phyloP scores from a whole-genome alignment of 1,139 yeast species.

The Pichia sp. region DNA sequence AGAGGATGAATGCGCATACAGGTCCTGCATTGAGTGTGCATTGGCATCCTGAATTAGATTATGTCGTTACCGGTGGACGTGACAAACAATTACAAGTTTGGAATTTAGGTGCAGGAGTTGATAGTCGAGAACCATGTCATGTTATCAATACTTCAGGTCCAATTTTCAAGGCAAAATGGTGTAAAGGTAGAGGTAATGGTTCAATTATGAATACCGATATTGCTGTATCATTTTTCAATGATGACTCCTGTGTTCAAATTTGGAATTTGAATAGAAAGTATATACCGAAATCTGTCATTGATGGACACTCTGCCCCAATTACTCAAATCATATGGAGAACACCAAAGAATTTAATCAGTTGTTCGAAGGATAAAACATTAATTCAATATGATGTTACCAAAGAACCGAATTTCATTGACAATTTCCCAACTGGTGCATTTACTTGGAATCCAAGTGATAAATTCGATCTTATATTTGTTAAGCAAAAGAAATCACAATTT shows the following conservation, averaged over 20 bases:
- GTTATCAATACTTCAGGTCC: constrained; percentile 78
- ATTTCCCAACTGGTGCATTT: constrained; percentile 49
- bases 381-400: constrained; percentile 54
- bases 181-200: constrained; percentile 40
- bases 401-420: constrained; percentile 52
- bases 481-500: constrained; percentile 49
- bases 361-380: constrained; percentile 52
- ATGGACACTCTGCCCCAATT: constrained; percentile 47
- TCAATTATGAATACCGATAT: constrained; percentile 54
- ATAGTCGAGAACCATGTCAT: constrained; percentile 58
- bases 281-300: constrained; percentile 69
- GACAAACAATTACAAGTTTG: constrained; percentile 83
- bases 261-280: constrained; percentile 74
- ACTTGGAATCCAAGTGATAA: constrained; percentile 51
- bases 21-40: constrained; percentile 89
- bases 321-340: constrained; percentile 52
- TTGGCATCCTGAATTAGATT: constrained; percentile 85
- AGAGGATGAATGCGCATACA: constrained; percentile 82
- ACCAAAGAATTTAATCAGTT: constrained; percentile 49
- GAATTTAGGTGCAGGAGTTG: constrained; percentile 49
- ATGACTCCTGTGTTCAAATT: constrained; percentile 70
- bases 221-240: constrained; percentile 76
- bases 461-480: constrained; percentile 51
- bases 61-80: constrained; percentile 88
- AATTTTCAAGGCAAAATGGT: constrained; percentile 72